Conservation (phyloP, 75 land plant species). For the Azolla pinnata region DNA sequence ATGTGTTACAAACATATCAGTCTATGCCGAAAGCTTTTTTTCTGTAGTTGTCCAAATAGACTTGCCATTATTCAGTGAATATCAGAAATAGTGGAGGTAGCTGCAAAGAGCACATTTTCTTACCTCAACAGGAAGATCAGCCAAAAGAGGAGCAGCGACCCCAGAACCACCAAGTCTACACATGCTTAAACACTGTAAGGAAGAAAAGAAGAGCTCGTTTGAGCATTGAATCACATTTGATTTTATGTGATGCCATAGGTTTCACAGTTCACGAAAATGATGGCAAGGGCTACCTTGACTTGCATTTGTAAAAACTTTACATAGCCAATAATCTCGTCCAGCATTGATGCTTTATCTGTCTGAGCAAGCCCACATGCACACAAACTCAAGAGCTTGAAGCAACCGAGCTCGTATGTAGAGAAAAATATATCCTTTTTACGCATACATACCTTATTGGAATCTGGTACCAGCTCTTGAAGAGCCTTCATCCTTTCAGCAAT, state of each 20-base stretch:
- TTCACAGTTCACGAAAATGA: background rate
- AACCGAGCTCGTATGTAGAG: too few relatives aligned
- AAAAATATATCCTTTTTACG: too few relatives aligned
- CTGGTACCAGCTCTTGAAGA: constrained; percentile 76
- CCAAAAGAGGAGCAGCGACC: constrained; percentile 66
- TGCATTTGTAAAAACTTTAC: constrained; percentile 86
- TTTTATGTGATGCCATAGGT: too few relatives aligned
- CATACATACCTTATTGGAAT: constrained; percentile 84
- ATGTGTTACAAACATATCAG: too few relatives aligned
- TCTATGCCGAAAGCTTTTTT: too few relatives aligned
- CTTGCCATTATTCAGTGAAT: too few relatives aligned
- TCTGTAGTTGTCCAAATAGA: too few relatives aligned
- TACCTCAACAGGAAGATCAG: constrained; percentile 71
- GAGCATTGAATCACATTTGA: background rate
- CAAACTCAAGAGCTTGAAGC: too few relatives aligned
- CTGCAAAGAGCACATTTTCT: background rate
- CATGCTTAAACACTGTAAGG: constrained; percentile 66
- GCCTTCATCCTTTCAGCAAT: constrained; percentile 86
- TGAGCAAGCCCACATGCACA: constrained; percentile 23
- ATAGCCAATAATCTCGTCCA: constrained; percentile 84
- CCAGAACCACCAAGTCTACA: constrained; percentile 89
- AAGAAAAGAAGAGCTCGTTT: background rate
- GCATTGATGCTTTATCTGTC: constrained; percentile 95
- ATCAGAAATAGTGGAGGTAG: too few relatives aligned
- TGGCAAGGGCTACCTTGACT: constrained; percentile 54